Percentiles rank a stretch among this genome's conserved stretches.
These are phyloP conservation scores for Coriaria nepalensis DNA, from an alignment of 306 rosid genomes.

Conservation along the genomic window DNA sequence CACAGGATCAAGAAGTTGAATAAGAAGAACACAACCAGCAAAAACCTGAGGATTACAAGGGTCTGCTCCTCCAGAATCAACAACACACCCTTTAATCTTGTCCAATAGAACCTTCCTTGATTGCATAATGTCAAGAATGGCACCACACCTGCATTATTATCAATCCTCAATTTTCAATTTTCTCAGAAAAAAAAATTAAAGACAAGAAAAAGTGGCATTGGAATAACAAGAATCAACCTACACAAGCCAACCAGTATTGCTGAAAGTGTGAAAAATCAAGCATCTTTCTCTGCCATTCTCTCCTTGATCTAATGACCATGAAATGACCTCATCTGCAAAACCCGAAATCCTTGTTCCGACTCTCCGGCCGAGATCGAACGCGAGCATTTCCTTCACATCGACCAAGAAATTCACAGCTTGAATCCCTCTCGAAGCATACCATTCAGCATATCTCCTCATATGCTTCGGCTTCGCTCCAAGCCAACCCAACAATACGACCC, in stretches of 20 bases:
- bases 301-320: slow-evolving; percentile 43
- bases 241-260: slow-evolving; percentile 96
- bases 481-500: slow-evolving; percentile 83
- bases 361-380: slow-evolving; percentile 40
- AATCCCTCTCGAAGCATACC: slow-evolving; percentile 68
- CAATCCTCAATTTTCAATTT: no score
- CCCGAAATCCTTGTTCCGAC: slow-evolving; percentile 35
- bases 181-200: no score
- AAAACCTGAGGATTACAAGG: slow-evolving; percentile 76
- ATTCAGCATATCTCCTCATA: slow-evolving; percentile 63
- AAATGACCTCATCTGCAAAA: slow-evolving; percentile 35
- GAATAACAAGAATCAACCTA: slow-evolving; percentile 22
- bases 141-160: slow-evolving; percentile 76
- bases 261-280: slow-evolving; percentile 71
- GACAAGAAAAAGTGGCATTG: no score
- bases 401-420: slow-evolving; percentile 59
- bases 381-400: slow-evolving; percentile 37
- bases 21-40: background rate
- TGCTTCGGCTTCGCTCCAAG: slow-evolving; percentile 67
- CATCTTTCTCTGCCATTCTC: slow-evolving; percentile 46
- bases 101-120: slow-evolving; percentile 34
- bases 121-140: slow-evolving; percentile 42
- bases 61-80: slow-evolving; percentile 84
- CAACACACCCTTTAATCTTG: slow-evolving; percentile 64
- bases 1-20: no score